Conservation (phyloP, 495 filamentous ascomycete species). For the Cercophora samala region DNA sequence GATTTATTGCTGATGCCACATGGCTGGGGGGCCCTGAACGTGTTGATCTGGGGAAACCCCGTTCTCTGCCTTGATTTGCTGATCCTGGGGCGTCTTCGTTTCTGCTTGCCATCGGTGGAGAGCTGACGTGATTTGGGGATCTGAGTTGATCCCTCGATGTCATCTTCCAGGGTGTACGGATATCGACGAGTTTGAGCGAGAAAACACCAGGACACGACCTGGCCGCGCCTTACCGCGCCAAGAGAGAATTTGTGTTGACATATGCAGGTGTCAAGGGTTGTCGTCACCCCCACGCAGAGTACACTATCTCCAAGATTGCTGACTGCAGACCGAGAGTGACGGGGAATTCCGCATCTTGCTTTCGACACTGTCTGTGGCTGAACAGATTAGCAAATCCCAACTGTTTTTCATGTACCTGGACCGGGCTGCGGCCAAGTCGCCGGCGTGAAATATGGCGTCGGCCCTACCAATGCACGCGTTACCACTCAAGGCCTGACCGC, state of each 20-base stretch:
- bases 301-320: neutral
- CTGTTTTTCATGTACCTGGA: neutral
- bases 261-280: slow-evolving; percentile 9
- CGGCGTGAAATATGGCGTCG: neutral
- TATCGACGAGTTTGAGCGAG: neutral
- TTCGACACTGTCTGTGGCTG: too few relatives aligned
- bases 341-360: neutral
- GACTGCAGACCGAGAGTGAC: neutral
- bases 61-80: neutral
- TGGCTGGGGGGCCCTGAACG: neutral
- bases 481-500: too few relatives aligned
- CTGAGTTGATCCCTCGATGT: too few relatives aligned
- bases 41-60: neutral
- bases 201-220: neutral
- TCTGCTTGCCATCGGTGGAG: neutral
- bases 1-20: neutral
- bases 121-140: slow-evolving; percentile 10
- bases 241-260: neutral
- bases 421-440: neutral
- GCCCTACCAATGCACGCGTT: too few relatives aligned
- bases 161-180: neutral
- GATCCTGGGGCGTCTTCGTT: neutral
- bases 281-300: slow-evolving; percentile 4
- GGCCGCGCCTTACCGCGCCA: neutral
- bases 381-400: too few relatives aligned